These are phyloP conservation scores for Rhynchospora breviuscula DNA, from an alignment of 176 grass and related monocot genomes.

Conservation along the genomic window DNA sequence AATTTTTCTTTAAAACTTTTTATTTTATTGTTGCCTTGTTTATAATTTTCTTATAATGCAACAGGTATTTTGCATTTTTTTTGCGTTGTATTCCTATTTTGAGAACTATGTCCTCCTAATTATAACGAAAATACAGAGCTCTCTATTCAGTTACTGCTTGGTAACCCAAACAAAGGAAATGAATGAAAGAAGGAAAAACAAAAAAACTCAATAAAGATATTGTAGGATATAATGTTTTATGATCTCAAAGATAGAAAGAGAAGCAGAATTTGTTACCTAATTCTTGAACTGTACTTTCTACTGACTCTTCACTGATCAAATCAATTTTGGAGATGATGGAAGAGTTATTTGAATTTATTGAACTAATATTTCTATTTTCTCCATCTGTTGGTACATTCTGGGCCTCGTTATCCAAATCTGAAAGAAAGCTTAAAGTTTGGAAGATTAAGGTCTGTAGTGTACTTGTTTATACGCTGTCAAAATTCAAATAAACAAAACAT, in stretches of 20 bases:
- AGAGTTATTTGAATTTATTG: background rate
- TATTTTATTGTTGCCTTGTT: background rate
- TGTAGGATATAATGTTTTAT: background rate
- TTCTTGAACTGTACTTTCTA: slow-evolving; percentile 18
- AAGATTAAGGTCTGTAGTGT: background rate
- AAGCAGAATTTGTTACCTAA: slow-evolving; percentile 9
- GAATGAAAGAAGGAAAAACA: no score
- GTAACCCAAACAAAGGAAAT: background rate
- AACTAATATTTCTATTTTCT: background rate
- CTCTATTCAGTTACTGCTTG: background rate
- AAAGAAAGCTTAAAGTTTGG: background rate
- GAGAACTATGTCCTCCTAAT: background rate
- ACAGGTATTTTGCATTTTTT: background rate
- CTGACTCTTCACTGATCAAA: slow-evolving; percentile 12
- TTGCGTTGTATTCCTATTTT: background rate
- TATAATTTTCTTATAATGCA: background rate
- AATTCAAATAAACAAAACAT: background rate
- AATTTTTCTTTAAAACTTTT: slow-evolving; percentile 7
- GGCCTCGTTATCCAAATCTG: slow-evolving; percentile 9
- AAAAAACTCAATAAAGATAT: background rate
- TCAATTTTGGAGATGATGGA: background rate
- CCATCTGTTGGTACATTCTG: background rate
- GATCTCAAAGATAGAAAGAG: background rate
- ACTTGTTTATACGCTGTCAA: background rate
- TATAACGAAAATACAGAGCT: background rate